Percentiles rank a stretch among this genome's conserved stretches.
Evolutionary conservation across 75 land plant genomes (phyloP).

Genomic region (Larix kaempferi): DNA sequence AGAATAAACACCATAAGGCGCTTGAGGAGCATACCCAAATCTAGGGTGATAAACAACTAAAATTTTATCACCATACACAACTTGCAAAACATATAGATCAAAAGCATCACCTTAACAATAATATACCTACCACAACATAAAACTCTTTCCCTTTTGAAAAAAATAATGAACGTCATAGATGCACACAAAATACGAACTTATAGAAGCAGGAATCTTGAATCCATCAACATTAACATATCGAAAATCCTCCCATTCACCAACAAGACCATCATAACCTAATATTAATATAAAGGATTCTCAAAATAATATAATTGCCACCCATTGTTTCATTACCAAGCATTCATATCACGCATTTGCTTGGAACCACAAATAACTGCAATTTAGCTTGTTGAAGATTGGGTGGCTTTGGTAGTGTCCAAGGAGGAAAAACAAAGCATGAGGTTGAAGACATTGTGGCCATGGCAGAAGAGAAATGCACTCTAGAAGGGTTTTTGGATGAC

Average conservation of each 20-base stretch:
- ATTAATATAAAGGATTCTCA: background rate
- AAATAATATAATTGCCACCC: background rate
- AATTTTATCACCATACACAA: constrained; percentile 55
- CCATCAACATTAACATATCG: constrained; percentile 52
- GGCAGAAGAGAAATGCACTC: too few relatives aligned
- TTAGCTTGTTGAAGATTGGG: too few relatives aligned
- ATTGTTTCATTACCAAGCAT: background rate
- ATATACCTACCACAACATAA: too few relatives aligned
- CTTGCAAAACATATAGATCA: constrained; percentile 25
- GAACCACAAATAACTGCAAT: too few relatives aligned
- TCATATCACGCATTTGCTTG: too few relatives aligned
- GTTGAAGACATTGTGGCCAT: too few relatives aligned
- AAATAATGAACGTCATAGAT: background rate
- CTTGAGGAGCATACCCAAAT: constrained; percentile 57
- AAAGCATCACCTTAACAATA: too few relatives aligned
- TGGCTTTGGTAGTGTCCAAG: too few relatives aligned
- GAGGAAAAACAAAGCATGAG: too few relatives aligned
- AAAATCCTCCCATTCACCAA: constrained; percentile 67
- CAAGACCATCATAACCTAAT: constrained; percentile 30
- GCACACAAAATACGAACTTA: constrained; percentile 9
- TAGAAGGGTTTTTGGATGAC: too few relatives aligned
- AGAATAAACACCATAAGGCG: constrained; percentile 57
- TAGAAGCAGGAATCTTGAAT: constrained; percentile 43
- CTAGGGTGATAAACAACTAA: constrained; percentile 52
- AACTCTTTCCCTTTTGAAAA: too few relatives aligned